A percentile compares a stretch with the other conserved stretches of the same genome.
Conservation (phyloP, 441 rosid genomes). For the Euphorbia schlechtendalii region DNA sequence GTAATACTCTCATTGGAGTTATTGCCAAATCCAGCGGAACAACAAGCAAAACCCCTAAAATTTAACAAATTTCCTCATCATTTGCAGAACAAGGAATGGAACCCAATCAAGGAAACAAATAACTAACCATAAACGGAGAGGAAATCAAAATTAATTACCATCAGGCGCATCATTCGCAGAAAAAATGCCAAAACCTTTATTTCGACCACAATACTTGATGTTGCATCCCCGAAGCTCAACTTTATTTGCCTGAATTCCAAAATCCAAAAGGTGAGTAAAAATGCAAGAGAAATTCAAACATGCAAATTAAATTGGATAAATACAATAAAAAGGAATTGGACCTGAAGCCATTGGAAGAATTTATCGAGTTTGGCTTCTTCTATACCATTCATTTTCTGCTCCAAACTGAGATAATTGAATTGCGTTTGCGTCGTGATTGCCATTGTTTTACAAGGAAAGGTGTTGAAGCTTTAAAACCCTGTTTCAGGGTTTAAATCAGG, state of each 20-base stretch:
- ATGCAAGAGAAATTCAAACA: background rate
- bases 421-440: background rate
- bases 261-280: background rate
- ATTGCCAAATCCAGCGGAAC: constrained; percentile 82
- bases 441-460: background rate
- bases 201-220: constrained; percentile 47
- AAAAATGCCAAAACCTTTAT: constrained; percentile 74
- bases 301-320: background rate
- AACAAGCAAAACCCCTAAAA: constrained; percentile 61
- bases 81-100: background rate
- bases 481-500: background rate
- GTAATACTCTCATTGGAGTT: constrained; percentile 94
- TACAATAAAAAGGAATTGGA: constrained; percentile 3
- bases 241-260: constrained; percentile 50
- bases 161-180: constrained; percentile 35
- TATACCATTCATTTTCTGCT: constrained; percentile 33
- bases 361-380: constrained; percentile 47
- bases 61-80: background rate
- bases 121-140: background rate
- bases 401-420: background rate
- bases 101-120: background rate
- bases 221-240: constrained; percentile 65
- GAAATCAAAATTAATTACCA: constrained; percentile 27
- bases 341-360: constrained; percentile 77
- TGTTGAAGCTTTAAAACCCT: background rate